phyloP scores from a whole-genome alignment of 139 green algal genomes.

The Dunaliella sp. region DNA sequence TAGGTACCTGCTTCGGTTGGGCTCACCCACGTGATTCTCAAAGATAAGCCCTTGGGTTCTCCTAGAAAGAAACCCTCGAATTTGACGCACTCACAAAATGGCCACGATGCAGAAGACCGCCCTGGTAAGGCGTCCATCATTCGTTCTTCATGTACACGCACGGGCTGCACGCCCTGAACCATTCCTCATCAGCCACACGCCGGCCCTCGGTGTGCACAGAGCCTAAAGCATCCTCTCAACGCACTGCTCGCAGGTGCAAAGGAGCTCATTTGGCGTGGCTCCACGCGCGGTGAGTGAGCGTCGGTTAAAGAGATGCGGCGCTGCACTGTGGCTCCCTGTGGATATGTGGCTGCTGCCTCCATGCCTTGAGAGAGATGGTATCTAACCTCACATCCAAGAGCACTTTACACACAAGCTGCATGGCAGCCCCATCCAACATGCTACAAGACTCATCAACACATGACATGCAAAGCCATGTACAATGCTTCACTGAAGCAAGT shows the following conservation, averaged over 20 bases:
- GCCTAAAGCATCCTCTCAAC: no score
- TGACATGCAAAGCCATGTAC: neutral
- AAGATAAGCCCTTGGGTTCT: no score
- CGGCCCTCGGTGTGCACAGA: no score
- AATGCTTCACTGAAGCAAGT: no score
- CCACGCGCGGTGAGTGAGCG: constrained; percentile 5
- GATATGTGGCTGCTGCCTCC: no score
- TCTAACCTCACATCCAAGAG: neutral
- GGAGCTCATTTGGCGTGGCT: neutral
- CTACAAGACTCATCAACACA: neutral
- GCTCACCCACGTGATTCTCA: no score
- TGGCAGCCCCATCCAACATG: neutral
- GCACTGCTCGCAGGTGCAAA: neutral
- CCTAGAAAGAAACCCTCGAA: no score
- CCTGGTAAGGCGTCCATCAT: constrained; percentile 8
- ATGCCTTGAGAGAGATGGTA: neutral
- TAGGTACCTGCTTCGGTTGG: no score
- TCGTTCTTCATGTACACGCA: neutral
- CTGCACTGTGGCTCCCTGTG: no score
- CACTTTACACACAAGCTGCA: neutral
- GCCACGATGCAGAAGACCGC: constrained; percentile 2
- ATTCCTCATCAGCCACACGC: no score
- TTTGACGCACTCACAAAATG: no score
- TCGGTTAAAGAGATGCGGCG: no score
- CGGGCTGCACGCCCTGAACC: neutral